These are phyloP conservation scores for Sophora flavescens DNA, from an alignment of 306 rosid species.

Conservation along the genomic window DNA sequence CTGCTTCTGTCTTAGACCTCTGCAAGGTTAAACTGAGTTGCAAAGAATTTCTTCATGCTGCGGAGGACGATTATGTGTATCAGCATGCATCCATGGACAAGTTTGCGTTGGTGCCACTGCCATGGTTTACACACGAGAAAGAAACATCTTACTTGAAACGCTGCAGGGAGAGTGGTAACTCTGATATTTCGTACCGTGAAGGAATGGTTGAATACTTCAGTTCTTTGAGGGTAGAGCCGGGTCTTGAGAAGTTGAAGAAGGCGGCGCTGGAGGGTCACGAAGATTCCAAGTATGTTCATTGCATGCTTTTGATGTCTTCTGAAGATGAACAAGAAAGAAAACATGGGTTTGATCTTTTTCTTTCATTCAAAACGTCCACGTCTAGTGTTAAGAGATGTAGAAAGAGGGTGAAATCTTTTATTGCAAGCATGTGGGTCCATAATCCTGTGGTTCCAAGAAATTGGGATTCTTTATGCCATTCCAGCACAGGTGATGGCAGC, in stretches of 20 bases:
- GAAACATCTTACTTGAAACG: slow-evolving; percentile 36
- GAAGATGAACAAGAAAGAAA: slow-evolving; percentile 15
- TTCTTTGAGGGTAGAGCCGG: not conserved
- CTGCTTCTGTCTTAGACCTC: slow-evolving; percentile 44
- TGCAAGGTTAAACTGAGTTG: slow-evolving; percentile 41
- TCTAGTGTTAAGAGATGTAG: slow-evolving; percentile 38
- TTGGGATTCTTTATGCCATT: slow-evolving; percentile 8
- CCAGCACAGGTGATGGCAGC: not conserved
- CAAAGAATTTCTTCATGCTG: slow-evolving; percentile 42
- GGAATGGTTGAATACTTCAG: slow-evolving; percentile 55
- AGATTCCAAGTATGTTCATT: slow-evolving; percentile 54
- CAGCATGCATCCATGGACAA: slow-evolving; percentile 41
- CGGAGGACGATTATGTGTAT: slow-evolving; percentile 44
- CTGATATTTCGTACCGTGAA: slow-evolving; percentile 47
- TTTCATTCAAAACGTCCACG: slow-evolving; percentile 28
- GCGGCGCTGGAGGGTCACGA: slow-evolving; percentile 47
- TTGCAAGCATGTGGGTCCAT: slow-evolving; percentile 48
- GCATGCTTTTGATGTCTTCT: slow-evolving; percentile 45
- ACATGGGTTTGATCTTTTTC: slow-evolving; percentile 38
- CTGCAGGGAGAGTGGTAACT: slow-evolving; percentile 47
- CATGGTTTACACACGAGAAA: slow-evolving; percentile 37
- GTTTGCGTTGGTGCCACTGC: slow-evolving; percentile 39
- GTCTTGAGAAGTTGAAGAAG: slow-evolving; percentile 41
- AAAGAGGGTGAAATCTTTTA: slow-evolving; percentile 36
- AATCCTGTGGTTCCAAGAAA: not conserved